phyloP scores from a whole-genome alignment of 306 rosid genomes.

The Malus sieversii region DNA sequence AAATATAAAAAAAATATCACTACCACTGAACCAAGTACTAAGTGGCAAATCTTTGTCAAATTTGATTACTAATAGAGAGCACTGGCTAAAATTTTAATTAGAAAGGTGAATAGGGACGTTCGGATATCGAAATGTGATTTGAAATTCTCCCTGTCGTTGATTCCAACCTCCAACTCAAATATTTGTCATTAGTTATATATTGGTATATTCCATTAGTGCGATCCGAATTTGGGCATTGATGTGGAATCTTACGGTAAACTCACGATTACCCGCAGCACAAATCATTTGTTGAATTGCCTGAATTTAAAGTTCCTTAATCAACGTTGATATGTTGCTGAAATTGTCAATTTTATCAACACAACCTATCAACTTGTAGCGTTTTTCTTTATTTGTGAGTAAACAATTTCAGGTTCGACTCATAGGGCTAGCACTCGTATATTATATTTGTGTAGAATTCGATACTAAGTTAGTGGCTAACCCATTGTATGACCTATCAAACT shows the following conservation, averaged over 20 bases:
- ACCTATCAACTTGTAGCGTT: too few relatives aligned
- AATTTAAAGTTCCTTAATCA: too few relatives aligned
- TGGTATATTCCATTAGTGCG: background rate
- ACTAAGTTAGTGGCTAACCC: too few relatives aligned
- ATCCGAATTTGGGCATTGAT: background rate
- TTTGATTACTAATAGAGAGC: background rate
- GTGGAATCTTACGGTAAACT: background rate
- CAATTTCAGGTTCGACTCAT: too few relatives aligned
- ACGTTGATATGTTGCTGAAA: background rate
- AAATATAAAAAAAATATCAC: fast-evolving
- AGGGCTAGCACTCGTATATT: too few relatives aligned
- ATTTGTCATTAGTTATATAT: background rate
- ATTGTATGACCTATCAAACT: too few relatives aligned
- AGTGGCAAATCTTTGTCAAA: background rate
- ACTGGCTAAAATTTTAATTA: background rate
- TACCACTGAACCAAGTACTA: too few relatives aligned
- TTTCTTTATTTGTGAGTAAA: too few relatives aligned
- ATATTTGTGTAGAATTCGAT: too few relatives aligned
- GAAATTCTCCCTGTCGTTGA: background rate
- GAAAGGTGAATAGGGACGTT: background rate
- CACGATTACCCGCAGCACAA: too few relatives aligned
- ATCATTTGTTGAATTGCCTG: background rate
- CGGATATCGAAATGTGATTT: background rate
- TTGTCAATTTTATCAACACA: background rate
- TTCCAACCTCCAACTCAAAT: background rate